phyloP scores from a whole-genome alignment of 2,329 filamentous ascomycete species.

The Pseudopyrenochaeta lycopersici region DNA sequence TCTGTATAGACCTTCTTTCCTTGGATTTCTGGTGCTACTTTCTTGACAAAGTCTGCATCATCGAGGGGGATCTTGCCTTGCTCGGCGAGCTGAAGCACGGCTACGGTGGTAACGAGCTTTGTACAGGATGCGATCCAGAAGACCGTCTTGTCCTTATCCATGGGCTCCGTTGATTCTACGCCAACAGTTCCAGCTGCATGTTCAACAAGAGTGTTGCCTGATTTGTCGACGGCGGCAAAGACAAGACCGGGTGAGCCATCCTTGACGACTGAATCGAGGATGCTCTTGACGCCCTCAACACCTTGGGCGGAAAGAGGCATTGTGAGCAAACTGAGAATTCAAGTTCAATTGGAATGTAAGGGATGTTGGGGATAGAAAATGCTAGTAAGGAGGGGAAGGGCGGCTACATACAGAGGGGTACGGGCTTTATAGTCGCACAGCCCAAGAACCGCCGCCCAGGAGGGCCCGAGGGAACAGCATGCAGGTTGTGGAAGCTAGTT shows the following conservation, averaged over 20 bases:
- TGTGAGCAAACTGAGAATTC: background rate
- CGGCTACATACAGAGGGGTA: background rate
- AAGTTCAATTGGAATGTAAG: background rate
- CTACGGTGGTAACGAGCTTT: constrained; percentile 47
- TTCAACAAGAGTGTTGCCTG: constrained; percentile 53
- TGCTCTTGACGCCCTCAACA: constrained; percentile 45
- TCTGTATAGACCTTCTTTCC: constrained; percentile 53
- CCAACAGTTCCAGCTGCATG: constrained; percentile 54
- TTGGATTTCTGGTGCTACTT: constrained; percentile 47
- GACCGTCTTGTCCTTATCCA: constrained; percentile 65
- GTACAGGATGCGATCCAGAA: constrained; percentile 68
- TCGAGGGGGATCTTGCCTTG: constrained; percentile 48
- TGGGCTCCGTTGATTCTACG: constrained; percentile 55
- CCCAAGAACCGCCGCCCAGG: background rate
- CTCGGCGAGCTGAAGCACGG: constrained; percentile 48
- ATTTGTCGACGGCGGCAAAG: constrained; percentile 56
- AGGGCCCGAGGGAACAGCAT: background rate
- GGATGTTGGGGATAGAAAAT: background rate
- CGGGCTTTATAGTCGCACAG: background rate
- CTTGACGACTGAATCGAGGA: constrained; percentile 42
- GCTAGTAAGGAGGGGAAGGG: constrained; percentile 1
- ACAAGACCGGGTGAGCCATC: constrained; percentile 55
- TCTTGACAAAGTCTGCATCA: constrained; percentile 43
- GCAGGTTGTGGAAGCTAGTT: background rate
- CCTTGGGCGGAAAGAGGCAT: constrained; percentile 46